Percentiles rank a stretch among this genome's conserved stretches.
Evolutionary conservation across 163 green algal species (phyloP).

Genomic region (Volvox carteri): DNA sequence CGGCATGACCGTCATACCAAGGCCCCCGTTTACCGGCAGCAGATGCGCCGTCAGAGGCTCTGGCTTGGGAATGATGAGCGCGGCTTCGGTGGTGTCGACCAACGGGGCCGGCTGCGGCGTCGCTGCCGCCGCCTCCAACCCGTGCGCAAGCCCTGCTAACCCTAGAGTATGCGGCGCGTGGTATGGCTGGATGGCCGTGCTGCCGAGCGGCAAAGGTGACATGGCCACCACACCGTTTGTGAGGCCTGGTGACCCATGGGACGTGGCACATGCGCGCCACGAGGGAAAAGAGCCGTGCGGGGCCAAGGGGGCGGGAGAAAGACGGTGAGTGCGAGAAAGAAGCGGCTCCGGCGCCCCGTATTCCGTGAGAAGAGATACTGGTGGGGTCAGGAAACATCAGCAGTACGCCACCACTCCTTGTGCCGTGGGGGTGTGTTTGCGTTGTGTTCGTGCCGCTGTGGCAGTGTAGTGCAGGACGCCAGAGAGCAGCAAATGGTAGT

Average conservation of each 20-base stretch:
- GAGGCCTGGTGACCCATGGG: neutral
- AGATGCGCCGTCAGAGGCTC: neutral
- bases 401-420: too few relatives aligned
- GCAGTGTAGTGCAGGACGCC: too few relatives aligned
- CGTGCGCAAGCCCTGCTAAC: neutral
- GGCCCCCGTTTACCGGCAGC: neutral
- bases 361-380: too few relatives aligned
- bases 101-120: neutral
- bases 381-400: too few relatives aligned
- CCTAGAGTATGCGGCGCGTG: constrained; percentile 5
- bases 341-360: too few relatives aligned
- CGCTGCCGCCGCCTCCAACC: neutral
- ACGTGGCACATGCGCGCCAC: neutral
- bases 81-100: neutral
- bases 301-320: too few relatives aligned
- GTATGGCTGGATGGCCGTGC: constrained; percentile 47
- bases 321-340: too few relatives aligned
- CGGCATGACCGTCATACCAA: constrained; percentile 15
- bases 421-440: too few relatives aligned
- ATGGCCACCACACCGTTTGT: neutral
- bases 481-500: too few relatives aligned
- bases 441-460: too few relatives aligned
- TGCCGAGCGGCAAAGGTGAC: neutral
- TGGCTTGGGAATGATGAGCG: constrained; percentile 4
- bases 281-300: too few relatives aligned